Conservation (phyloP, 306 rosid genomes). For the Gynostemma pentaphyllum region DNA sequence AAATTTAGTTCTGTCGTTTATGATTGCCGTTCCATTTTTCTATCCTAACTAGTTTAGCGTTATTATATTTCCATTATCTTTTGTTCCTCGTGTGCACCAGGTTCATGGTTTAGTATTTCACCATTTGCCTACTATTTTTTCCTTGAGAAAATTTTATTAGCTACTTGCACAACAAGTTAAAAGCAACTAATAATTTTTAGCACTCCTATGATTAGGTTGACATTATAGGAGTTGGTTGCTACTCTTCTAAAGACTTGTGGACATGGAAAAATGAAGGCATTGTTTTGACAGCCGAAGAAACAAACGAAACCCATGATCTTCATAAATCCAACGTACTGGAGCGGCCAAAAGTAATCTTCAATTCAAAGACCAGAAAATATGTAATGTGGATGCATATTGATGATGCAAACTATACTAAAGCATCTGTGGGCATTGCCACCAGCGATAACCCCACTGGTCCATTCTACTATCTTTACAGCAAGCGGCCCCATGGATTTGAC, state of each 20-base stretch:
- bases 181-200: neutral
- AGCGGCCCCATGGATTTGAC: conserved; percentile 80
- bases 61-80: neutral
- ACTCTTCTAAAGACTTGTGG: conserved; percentile 94
- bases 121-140: neutral
- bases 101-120: neutral
- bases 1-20: no score
- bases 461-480: conserved; percentile 72
- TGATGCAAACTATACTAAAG: conserved; percentile 88
- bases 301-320: conserved; percentile 80
- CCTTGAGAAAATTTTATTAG: neutral
- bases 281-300: conserved; percentile 75
- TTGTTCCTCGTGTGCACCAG: neutral
- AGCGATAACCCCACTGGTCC: conserved; percentile 86
- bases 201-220: conserved; percentile 50
- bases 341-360: conserved; percentile 91
- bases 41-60: neutral
- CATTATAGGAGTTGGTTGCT: conserved; percentile 94
- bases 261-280: conserved; percentile 92
- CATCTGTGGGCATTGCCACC: conserved; percentile 67
- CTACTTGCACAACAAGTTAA: neutral
- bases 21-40: no score
- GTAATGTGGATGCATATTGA: conserved; percentile 99
- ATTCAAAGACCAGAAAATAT: conserved; percentile 65
- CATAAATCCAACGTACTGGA: conserved; percentile 84